These are phyloP conservation scores for Penicillium vulpinum DNA, from an alignment of 2,329 filamentous ascomycete species.

Conservation along the genomic window DNA sequence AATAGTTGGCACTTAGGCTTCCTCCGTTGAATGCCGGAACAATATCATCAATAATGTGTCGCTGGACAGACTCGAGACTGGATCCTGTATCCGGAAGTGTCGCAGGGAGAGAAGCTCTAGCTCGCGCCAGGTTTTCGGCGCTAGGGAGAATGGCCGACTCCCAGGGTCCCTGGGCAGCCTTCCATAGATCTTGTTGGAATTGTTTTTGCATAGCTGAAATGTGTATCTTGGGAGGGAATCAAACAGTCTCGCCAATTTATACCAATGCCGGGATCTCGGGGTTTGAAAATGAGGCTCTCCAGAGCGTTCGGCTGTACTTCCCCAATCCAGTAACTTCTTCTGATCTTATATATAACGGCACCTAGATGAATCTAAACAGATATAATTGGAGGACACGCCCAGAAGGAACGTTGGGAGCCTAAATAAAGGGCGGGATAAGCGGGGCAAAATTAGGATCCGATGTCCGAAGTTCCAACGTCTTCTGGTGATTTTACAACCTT, in stretches of 20 bases:
- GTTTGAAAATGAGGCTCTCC: conserved; percentile 7
- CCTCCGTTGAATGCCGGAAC: conserved; percentile 64
- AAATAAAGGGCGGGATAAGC: neutral
- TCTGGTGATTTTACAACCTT: neutral
- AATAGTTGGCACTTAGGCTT: conserved; percentile 69
- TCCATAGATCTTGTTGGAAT: conserved; percentile 33
- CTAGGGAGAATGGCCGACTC: conserved; percentile 35
- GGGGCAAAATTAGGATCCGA: neutral
- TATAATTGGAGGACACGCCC: neutral
- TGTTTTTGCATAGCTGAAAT: conserved; percentile 17
- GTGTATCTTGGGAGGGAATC: neutral
- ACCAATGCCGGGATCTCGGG: conserved; percentile 17
- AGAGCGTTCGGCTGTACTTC: conserved; percentile 18
- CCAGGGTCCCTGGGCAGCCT: conserved; percentile 30
- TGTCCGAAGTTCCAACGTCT: neutral
- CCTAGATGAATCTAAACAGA: neutral
- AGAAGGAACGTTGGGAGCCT: neutral
- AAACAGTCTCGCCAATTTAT: conserved; percentile 6
- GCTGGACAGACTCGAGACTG: conserved; percentile 33
- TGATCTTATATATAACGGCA: neutral
- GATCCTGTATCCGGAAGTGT: conserved; percentile 31
- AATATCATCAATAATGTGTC: conserved; percentile 45
- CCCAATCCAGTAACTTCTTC: conserved; percentile 2
- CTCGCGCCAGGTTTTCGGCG: conserved; percentile 28
- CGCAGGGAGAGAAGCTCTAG: conserved; percentile 35